Evolutionary conservation across 2,329 filamentous ascomycete genomes (phyloP).

Genomic region (Penicillium polonicum): DNA sequence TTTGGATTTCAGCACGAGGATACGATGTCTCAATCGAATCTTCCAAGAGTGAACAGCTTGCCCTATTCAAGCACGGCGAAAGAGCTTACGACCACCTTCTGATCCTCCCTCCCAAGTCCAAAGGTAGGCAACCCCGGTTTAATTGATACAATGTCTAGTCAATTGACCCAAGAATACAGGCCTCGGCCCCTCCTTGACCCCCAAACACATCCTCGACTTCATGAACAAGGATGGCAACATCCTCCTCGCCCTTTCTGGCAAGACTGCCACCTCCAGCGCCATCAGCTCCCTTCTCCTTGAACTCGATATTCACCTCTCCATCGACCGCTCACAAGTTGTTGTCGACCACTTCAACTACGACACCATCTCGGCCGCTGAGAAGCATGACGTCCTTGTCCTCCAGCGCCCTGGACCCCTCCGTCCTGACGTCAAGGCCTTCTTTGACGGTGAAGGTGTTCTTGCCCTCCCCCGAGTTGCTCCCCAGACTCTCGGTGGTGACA

Average conservation of each 20-base stretch:
- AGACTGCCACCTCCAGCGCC: slow-evolving; percentile 66
- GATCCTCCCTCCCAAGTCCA: slow-evolving; percentile 83
- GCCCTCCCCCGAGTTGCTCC: slow-evolving; percentile 81
- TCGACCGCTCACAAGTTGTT: slow-evolving; percentile 78
- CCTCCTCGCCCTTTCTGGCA: slow-evolving; percentile 76
- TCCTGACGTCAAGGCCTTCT: slow-evolving; percentile 72
- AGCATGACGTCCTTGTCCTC: slow-evolving; percentile 84
- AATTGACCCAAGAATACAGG: slow-evolving; percentile 52
- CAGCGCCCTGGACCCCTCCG: slow-evolving; percentile 65
- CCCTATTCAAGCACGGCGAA: slow-evolving; percentile 82
- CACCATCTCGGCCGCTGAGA: slow-evolving; percentile 68
- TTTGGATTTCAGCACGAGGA: slow-evolving; percentile 64
- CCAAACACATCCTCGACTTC: slow-evolving; percentile 84
- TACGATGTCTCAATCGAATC: slow-evolving; percentile 79
- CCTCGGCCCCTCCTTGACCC: slow-evolving; percentile 83
- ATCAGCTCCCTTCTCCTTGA: slow-evolving; percentile 79
- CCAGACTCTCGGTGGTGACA: slow-evolving; percentile 73
- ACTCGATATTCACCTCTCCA: slow-evolving; percentile 82
- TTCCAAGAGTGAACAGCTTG: slow-evolving; percentile 73
- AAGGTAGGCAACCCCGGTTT: slow-evolving; percentile 58
- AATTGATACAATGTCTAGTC: slow-evolving; percentile 2
- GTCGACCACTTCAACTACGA: slow-evolving; percentile 98
- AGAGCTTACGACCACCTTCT: slow-evolving; percentile 87
- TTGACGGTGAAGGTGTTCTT: slow-evolving; percentile 66
- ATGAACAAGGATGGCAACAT: slow-evolving; percentile 90